These are phyloP conservation scores for Brasenia schreberi DNA, from an alignment of 164 flowering plant species.

Conservation along the genomic window DNA sequence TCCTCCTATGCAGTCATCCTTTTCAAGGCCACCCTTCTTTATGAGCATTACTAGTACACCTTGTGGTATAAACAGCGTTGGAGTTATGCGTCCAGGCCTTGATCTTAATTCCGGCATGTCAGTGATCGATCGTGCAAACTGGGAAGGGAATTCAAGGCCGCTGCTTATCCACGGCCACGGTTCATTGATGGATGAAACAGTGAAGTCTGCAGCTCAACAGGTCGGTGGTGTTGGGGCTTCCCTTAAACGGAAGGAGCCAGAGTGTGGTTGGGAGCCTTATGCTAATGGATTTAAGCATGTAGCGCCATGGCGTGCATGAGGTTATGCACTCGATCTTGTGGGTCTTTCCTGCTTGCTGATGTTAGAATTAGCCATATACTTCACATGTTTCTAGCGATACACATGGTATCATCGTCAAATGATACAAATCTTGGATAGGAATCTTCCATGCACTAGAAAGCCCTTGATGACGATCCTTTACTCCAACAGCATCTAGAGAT, in stretches of 20 bases:
- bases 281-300: constrained; percentile 31
- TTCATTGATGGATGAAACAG: constrained; percentile 35
- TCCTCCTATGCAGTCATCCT: constrained; percentile 28
- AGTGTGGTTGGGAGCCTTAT: constrained; percentile 39
- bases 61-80: constrained; percentile 24
- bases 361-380: too few species aligned
- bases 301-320: constrained; percentile 34
- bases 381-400: too few species aligned
- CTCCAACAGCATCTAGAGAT: too few species aligned
- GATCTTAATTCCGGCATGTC: constrained; percentile 49
- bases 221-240: constrained; percentile 32
- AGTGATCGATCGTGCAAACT: constrained; percentile 20
- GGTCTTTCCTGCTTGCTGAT: too few species aligned
- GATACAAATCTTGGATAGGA: too few species aligned
- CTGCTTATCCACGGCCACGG: constrained; percentile 26
- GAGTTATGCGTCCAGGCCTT: constrained; percentile 24
- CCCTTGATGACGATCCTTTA: too few species aligned
- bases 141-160: constrained; percentile 24
- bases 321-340: too few species aligned
- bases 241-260: constrained; percentile 72
- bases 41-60: constrained; percentile 29
- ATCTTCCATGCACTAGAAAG: too few species aligned
- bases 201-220: constrained; percentile 16
- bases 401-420: too few species aligned
- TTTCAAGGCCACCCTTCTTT: constrained; percentile 32